phyloP scores from a whole-genome alignment of 2,329 filamentous ascomycete species.

The Colletotrichum falcatum region DNA sequence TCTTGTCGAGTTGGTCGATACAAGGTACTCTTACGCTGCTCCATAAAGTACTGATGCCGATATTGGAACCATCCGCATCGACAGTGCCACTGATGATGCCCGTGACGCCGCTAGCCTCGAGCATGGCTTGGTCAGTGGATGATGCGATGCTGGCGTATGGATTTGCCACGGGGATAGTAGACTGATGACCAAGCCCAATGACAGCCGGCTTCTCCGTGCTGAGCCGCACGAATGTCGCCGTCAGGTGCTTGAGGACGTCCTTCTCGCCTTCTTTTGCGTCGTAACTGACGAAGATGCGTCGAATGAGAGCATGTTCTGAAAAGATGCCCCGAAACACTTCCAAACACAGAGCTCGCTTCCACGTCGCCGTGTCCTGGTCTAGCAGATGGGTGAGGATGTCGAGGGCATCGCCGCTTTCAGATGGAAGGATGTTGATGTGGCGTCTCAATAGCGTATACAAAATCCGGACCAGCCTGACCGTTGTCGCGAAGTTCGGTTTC shows the following conservation, averaged over 20 bases:
- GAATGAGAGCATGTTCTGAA: conserved; percentile 80
- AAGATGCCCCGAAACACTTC: conserved; percentile 91
- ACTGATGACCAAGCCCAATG: conserved; percentile 91
- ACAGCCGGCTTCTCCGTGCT: conserved; percentile 90
- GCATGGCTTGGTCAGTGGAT: conserved; percentile 83
- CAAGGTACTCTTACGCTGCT: conserved; percentile 88
- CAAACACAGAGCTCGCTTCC: conserved; percentile 92
- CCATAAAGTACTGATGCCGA: conserved; percentile 91
- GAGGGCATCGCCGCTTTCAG: conserved; percentile 86
- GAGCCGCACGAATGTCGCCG: conserved; percentile 89
- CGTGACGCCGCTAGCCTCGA: conserved; percentile 88
- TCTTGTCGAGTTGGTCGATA: conserved; percentile 94
- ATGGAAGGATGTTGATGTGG: conserved; percentile 79
- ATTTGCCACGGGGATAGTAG: conserved; percentile 78
- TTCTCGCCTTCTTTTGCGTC: conserved; percentile 80
- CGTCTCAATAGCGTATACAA: conserved; percentile 84
- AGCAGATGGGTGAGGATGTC: conserved; percentile 86
- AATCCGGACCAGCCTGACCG: conserved; percentile 84
- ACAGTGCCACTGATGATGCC: conserved; percentile 85
- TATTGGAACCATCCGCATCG: conserved; percentile 73
- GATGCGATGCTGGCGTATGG: conserved; percentile 67
- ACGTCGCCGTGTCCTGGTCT: conserved; percentile 84
- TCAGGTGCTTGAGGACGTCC: conserved; percentile 82
- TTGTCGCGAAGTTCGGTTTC: conserved; percentile 82
- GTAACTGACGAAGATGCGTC: conserved; percentile 84